A percentile compares a stretch with the other conserved stretches of the same genome.
These are phyloP conservation scores for Royoungia palumana DNA, from an alignment of 768 basidiomycete genomes.

Conservation along the genomic window DNA sequence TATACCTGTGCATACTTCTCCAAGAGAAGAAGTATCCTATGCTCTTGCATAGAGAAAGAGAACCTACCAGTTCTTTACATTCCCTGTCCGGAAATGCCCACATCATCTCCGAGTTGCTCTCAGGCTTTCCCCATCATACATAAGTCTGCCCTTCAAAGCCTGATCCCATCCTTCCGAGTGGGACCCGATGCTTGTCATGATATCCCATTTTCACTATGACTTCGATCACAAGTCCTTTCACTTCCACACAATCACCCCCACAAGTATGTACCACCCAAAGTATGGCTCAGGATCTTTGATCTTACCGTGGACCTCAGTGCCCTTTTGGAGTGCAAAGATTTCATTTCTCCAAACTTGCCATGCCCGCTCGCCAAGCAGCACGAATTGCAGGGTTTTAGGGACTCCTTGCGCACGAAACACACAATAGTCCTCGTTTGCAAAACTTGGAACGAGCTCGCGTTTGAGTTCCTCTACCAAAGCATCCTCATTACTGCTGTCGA, in stretches of 20 bases:
- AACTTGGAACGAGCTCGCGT: conserved; percentile 21
- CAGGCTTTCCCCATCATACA: conserved; percentile 15
- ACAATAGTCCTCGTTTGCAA: conserved; percentile 24
- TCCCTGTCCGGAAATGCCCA: background rate
- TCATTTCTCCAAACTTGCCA: conserved; percentile 18
- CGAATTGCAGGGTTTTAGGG: conserved; percentile 15
- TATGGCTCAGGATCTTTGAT: conserved; percentile 28
- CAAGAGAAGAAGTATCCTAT: too few relatives aligned
- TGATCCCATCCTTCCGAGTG: background rate
- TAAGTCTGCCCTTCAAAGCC: conserved; percentile 1
- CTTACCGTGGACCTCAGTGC: conserved; percentile 15
- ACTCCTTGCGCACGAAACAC: conserved; percentile 23
- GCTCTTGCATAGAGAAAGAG: too few relatives aligned
- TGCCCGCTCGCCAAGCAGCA: conserved; percentile 11
- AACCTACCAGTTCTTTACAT: too few relatives aligned
- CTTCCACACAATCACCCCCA: background rate
- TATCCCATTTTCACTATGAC: conserved; percentile 10
- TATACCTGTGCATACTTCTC: too few relatives aligned
- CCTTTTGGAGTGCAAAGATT: conserved; percentile 9
- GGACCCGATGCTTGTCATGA: background rate
- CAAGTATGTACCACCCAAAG: conserved; percentile 26
- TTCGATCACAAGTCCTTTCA: background rate
- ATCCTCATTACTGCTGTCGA: conserved; percentile 25
- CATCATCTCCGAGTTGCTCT: conserved; percentile 8
- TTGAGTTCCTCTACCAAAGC: conserved; percentile 22